Base-by-base conservation (phyloP, 2,329 filamentous ascomycete species). In the Penicillium sp. region DNA sequence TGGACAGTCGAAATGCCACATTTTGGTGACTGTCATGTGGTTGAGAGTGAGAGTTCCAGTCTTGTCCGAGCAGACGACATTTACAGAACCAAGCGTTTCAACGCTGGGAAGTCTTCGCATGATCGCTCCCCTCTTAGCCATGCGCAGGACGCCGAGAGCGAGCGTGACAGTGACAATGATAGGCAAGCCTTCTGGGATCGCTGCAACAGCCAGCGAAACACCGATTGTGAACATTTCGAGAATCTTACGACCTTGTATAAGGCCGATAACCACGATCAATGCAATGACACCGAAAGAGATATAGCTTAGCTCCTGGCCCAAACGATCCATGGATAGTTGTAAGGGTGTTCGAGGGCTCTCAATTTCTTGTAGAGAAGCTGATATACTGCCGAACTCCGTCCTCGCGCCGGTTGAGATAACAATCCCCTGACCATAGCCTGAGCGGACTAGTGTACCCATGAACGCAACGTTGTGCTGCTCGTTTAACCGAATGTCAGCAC, bases 51-150 rank as follows among this genome's bases (percentile, higher is more conserved):
- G 78, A 1, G 94, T 99, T 32, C 93, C 91, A 42, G 94, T 99
- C 78, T 99, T 99, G 79, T 99, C 94, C 64, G 92, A 97, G 78
- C 95, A 99, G 7, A 99, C 91, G n/a, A 99, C 92, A 68, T 97
- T 99, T 57, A 99, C 94, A n/a, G 92, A 97, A 9, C 95, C 95
- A 5, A 99, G 78, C 0, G 94, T 99, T 73, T 99, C 94, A 9
- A 99, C 95, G 74, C 94, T 97, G 22, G 95, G 95, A 76, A 99
- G 88, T 69, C 90, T 88, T 64, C 94, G 89, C 58, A 99, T 93
- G 72, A 99, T 99, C 9, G 94, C 94, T 71, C 96, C 90, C 66
- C 93, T 86, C 69, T 87, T 91, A 58, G 94, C 95, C 94, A 99
- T 99, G 56, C 94, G 87, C 68, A 99, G 85, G 9, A 99, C 95